These are phyloP conservation scores for Monilinia laxa DNA, from an alignment of 2,329 filamentous ascomycete species.

Conservation along the genomic window DNA sequence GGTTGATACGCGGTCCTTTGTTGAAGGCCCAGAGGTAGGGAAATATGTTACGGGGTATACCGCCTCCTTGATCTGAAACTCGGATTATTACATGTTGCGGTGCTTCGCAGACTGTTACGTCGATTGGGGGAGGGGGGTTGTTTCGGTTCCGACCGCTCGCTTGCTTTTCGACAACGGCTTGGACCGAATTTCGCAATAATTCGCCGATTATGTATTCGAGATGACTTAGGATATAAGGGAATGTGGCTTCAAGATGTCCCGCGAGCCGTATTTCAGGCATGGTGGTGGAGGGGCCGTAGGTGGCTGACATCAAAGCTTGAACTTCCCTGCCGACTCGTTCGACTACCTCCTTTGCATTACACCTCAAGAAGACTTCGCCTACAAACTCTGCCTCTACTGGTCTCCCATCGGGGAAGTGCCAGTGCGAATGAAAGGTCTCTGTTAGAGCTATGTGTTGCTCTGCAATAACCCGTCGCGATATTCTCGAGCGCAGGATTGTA, in stretches of 20 bases:
- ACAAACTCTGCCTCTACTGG: constrained; percentile 73
- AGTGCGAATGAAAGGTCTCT: constrained; percentile 87
- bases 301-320: constrained; percentile 68
- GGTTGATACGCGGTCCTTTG: constrained; percentile 79
- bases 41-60: constrained; percentile 79
- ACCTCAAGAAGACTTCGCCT: constrained; percentile 91
- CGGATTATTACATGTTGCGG: constrained; percentile 94
- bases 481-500: constrained; percentile 84
- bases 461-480: constrained; percentile 92
- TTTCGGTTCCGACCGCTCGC: constrained; percentile 40
- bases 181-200: constrained; percentile 89
- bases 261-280: constrained; percentile 81
- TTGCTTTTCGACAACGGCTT: constrained; percentile 81
- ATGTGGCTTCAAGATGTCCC: constrained; percentile 85
- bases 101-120: constrained; percentile 92
- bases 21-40: constrained; percentile 96
- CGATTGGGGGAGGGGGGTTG: constrained; percentile 71
- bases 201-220: constrained; percentile 97
- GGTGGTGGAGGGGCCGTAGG: constrained; percentile 67
- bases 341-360: constrained; percentile 86
- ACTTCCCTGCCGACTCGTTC: constrained; percentile 77
- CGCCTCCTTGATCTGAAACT: constrained; percentile 92
- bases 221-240: constrained; percentile 94
- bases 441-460: constrained; percentile 95
- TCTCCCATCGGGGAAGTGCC: constrained; percentile 76